phyloP scores from a whole-genome alignment of 2,329 filamentous ascomycete species.

The Pseudopyrenochaeta lycopersici region DNA sequence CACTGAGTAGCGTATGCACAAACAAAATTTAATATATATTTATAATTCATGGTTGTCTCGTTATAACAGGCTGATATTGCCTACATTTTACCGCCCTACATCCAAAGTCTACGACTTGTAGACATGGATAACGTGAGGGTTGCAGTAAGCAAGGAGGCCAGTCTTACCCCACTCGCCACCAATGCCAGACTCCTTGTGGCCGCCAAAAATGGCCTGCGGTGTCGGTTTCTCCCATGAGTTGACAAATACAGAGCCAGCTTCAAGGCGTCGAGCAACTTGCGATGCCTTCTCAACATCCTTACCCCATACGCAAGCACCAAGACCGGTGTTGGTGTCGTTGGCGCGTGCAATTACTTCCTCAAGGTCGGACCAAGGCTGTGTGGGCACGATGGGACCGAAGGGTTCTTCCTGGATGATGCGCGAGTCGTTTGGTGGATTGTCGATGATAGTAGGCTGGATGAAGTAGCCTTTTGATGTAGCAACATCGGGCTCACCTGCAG shows the following conservation, averaged over 20 bases:
- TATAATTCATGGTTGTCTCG: no score
- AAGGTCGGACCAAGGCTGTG: slow-evolving; percentile 70
- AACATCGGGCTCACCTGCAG: slow-evolving; percentile 57
- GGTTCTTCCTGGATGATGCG: slow-evolving; percentile 68
- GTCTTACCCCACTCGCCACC: slow-evolving; percentile 70
- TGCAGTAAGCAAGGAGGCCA: slow-evolving; percentile 58
- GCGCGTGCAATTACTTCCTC: slow-evolving; percentile 57
- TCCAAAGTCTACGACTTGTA: slow-evolving; percentile 49
- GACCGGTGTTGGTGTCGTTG: slow-evolving; percentile 60
- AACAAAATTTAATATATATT: no score
- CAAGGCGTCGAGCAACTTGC: slow-evolving; percentile 57
- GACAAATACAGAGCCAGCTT: slow-evolving; percentile 66
- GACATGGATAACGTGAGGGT: slow-evolving; percentile 57
- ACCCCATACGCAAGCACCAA: slow-evolving; percentile 63
- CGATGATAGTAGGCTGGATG: slow-evolving; percentile 68
- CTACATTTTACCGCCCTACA: neutral
- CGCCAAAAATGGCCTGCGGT: slow-evolving; percentile 69
- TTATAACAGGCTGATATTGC: no score
- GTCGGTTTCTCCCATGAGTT: slow-evolving; percentile 61
- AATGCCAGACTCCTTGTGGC: slow-evolving; percentile 81
- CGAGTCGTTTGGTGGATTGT: slow-evolving; percentile 66
- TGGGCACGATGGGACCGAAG: slow-evolving; percentile 71
- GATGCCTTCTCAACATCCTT: slow-evolving; percentile 55
- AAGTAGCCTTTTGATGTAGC: slow-evolving; percentile 61
- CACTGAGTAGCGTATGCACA: no score